Evolutionary conservation across 2,329 filamentous ascomycete species (phyloP).

Genomic region (Madurella fahalii): DNA sequence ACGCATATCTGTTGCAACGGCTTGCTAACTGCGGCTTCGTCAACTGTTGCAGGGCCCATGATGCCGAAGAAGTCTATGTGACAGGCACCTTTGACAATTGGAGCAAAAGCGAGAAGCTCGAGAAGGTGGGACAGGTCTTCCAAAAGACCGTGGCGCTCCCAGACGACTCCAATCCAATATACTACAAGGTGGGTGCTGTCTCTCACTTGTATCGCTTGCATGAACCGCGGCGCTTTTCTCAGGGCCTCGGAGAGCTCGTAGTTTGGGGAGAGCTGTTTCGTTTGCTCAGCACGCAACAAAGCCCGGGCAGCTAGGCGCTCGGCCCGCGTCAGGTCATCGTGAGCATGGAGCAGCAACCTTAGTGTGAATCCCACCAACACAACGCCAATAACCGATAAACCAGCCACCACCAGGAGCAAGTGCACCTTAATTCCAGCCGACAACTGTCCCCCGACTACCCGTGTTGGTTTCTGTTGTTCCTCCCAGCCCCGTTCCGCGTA

Average conservation of each 20-base stretch:
- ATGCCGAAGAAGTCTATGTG: slow-evolving; percentile 83
- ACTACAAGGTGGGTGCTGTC: slow-evolving; percentile 78
- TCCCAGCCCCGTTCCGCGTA: too few species aligned
- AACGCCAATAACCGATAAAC: too few species aligned
- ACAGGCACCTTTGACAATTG: slow-evolving; percentile 96
- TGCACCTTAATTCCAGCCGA: too few species aligned
- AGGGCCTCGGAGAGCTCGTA: not conserved
- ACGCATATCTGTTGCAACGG: slow-evolving; percentile 23
- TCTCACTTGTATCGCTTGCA: slow-evolving; percentile 3
- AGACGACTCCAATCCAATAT: slow-evolving; percentile 65
- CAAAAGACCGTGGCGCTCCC: slow-evolving; percentile 76
- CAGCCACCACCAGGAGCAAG: too few species aligned
- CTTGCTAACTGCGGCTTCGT: slow-evolving; percentile 16
- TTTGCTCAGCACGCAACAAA: not conserved
- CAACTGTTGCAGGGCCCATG: slow-evolving; percentile 64
- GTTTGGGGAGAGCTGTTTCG: not conserved
- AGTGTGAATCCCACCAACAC: not conserved
- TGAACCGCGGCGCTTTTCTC: not conserved
- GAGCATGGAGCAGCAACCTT: not conserved
- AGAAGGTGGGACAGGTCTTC: slow-evolving; percentile 69
- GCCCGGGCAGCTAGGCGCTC: not conserved
- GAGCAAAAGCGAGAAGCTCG: slow-evolving; percentile 79
- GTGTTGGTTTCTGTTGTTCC: not conserved
- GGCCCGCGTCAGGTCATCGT: not conserved
- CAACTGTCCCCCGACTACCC: too few species aligned